Evolutionary conservation across 352 stramenopile genomes (phyloP), one percentile per base, ranked within the genome.

Genomic region (Phytopythium kandeliae): DNA sequence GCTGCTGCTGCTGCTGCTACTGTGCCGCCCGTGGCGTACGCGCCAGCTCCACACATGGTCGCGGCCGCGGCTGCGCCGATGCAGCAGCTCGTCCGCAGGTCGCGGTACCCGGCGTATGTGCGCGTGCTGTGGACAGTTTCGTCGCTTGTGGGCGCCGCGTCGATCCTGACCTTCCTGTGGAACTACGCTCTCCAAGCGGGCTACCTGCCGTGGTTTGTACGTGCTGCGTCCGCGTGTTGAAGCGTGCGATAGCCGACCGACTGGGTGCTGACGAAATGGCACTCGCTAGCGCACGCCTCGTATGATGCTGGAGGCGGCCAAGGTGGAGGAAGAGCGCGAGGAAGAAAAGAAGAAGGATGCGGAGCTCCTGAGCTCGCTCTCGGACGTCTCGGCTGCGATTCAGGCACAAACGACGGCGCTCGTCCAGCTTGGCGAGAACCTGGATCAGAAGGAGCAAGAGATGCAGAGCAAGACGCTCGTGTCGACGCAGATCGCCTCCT

Each of bases 131-230:
- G 74, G 69, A 85, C 74, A 30, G 55, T 90, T 40, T 88, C 79
- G 51, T 87, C 79, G 35, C 63, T 90, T 13, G 69, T 89, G 0
- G 78, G 81, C 25, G 74, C 74, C 1, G 77, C 81, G 21, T 86
- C 81, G 47, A 73, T 90, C 24, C 56, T 92, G 5, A 71, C 70
- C 4, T 85, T 89, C 44, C 42, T 88, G 30, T 92, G 81, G 81
- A 86, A 86, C 53, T 89, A 78, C 42, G 71, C 76, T n/a, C 57
- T 86, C 36, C 68, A 88, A 36, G 82, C 68, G 10, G 77, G 74
- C 10, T 89, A 83, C 57, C 66, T 89, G 12, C 73, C 72, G 8
- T 88, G 78, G 74, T 54, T 85, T 52, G 77, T 85, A 70, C 22
- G 69, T 67, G 43, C 24, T 4, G 26, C 22, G 15, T 31, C 47